Evolutionary conservation across 1,284 basidiomycete genomes (phyloP).

Genomic region (Lentinula novae-zelandiae): DNA sequence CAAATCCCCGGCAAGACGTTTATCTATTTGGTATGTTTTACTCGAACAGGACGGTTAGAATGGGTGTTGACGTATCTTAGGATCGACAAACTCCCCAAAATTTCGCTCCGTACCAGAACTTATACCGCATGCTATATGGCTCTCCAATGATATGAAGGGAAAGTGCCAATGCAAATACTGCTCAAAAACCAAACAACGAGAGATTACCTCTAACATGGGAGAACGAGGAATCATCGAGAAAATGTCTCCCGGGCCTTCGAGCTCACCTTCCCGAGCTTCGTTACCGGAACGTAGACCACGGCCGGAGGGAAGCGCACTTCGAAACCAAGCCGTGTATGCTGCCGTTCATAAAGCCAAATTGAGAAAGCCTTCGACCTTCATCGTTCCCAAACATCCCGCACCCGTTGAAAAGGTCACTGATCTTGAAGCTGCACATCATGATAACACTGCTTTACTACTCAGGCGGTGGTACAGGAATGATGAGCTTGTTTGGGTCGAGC

Average conservation of each 20-base stretch:
- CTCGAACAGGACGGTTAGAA: not conserved
- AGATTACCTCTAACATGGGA: conserved; percentile 61
- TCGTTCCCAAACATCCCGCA: conserved; percentile 46
- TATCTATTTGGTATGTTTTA: conserved; percentile 67
- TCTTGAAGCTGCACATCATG: conserved; percentile 43
- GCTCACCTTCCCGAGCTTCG: not conserved
- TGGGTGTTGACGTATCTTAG: conserved; percentile 16
- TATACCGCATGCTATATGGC: conserved; percentile 77
- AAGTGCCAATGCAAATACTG: conserved; percentile 81
- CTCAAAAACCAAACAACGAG: conserved; percentile 55
- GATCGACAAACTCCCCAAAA: conserved; percentile 39
- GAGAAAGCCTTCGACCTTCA: conserved; percentile 26
- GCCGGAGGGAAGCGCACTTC: conserved; percentile 9
- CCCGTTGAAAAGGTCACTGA: conserved; percentile 58
- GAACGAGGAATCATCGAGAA: conserved; percentile 32
- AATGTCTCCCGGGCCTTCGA: conserved; percentile 8
- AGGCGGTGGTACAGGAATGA: conserved; percentile 61
- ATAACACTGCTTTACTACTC: conserved; percentile 32
- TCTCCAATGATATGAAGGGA: conserved; percentile 51
- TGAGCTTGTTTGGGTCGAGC: conserved; percentile 71
- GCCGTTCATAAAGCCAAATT: conserved; percentile 53
- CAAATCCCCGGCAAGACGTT: conserved; percentile 62
- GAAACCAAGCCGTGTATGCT: conserved; percentile 42
- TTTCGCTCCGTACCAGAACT: conserved; percentile 82
- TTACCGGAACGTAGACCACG: conserved; percentile 4